Evolutionary conservation across 2,329 filamentous ascomycete genomes (phyloP), one percentile per base, ranked within the genome.

Genomic region (Aspergillus pseudoglaucus): DNA sequence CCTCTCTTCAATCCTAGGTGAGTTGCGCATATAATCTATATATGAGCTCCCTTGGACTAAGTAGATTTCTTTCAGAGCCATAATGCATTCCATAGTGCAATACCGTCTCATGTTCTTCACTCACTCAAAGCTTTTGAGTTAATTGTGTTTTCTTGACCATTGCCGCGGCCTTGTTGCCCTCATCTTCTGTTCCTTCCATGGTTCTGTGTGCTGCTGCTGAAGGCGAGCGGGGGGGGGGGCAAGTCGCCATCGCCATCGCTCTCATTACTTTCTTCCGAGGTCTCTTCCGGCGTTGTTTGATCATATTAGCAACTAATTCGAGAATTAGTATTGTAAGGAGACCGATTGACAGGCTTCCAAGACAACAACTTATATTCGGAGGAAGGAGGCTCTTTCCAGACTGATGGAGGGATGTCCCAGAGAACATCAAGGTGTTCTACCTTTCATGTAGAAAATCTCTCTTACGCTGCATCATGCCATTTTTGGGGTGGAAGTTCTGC

Each of bases 61-160:
- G 47, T 47, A 50, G 57, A 42, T 76, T 69, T 47, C 62, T 56
- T 10, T 35, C 48, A 4, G 61, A 48, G 50, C 56, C 35, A 38
- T 38, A 15, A 59, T 55, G 40, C 53, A 63, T 30, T 37, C 38
- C 32, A 59, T 57, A 5, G 53, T 59, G 41, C 55, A 63, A 48
- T 57, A 60, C 30, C 40, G 42, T 46, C 47, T 44, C 44, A 45
- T 50, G 23, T 40, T 47, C 6, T 55, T 37, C 38, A 39, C 12
- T 4, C 54, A 39, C 42, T 44, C 35, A 49, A 54, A 57, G 42
- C 50, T 25, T 53, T 27, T 44, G 42, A 47, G 48, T 40, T n/a
- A 52, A 44, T 53, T 44, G 38, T 40, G 44, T 50, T 17, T 47
- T 17, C 20, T 69, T 23, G 47, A 49, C 32, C 38, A 49, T 53